Evolutionary conservation across 148 eudicot species (phyloP), one percentile per base, ranked within the genome.

Genomic region (Nepenthes mirabilis): DNA sequence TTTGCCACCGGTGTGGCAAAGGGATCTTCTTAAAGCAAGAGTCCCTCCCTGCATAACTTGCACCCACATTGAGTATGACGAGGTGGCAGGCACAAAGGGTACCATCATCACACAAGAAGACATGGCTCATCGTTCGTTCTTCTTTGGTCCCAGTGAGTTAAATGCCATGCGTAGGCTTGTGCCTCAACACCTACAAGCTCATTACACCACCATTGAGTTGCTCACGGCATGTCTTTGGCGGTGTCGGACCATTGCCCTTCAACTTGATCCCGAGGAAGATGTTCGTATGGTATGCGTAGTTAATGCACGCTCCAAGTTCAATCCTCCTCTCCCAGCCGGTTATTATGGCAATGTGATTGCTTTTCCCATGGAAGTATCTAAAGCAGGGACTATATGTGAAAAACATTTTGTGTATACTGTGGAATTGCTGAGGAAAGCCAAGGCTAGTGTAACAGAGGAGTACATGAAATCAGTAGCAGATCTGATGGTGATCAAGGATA

Each of bases 161-260:
- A 14, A 52, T 14, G 14, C 63, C 5, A 35, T 60, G 1, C 51
- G 63, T 14, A 14, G 23, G 14, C 37, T 7, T 1, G 37, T 47
- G 1, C 51, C 50, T 1, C 36, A 9, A 1, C 63, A 33, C 12
- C 63, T 47, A 2, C 23, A 23, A 23, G 9, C 12, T 13, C 11
- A 2, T 5, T 62, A 32, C 6, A 14, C 55, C 9, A 14, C 53
- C 37, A 33, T 62, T 33, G 65, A 62, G 23, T 12, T 62, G 43
- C 37, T 62, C 11, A 49, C 56, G 1, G 65, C 65, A 23, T 62
- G 34, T 36, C 65, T 50, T 6, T 62, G 56, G 65, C 36, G 45
- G 11, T 62, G 65, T 35, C 65, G 65, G 1, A 62, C 65, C 36
- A 50, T 62, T 6, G 65, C 65, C 37, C 55, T 62, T 7, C 56